Evolutionary conservation across 495 filamentous ascomycete genomes (phyloP).

Genomic region (Hypoxylon fuscum): DNA sequence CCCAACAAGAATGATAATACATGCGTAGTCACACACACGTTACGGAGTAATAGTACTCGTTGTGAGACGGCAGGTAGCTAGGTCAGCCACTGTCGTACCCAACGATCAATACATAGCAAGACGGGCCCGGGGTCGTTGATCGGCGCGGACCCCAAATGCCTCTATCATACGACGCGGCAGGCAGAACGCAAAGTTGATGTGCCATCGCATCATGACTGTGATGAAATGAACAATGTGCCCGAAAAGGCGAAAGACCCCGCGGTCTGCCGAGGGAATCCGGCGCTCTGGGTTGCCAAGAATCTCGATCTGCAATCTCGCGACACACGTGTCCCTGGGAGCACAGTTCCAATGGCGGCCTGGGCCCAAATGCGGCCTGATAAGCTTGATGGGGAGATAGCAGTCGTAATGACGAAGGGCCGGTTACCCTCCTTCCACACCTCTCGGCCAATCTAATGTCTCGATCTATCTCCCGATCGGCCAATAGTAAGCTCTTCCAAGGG

Average conservation of each 20-base stretch:
- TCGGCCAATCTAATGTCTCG: conserved; percentile 31
- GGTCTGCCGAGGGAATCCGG: conserved; percentile 38
- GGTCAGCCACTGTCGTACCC: conserved; percentile 35
- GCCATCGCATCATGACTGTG: conserved; percentile 17
- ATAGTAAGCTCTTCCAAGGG: conserved; percentile 34
- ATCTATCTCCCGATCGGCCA: conserved; percentile 35
- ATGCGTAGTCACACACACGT: conserved; percentile 30
- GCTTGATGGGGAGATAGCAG: conserved; percentile 34
- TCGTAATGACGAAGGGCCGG: conserved; percentile 35
- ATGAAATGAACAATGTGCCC: conserved; percentile 14
- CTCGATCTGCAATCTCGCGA: conserved; percentile 41
- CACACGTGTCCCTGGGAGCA: conserved; percentile 40
- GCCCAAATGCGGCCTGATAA: conserved; percentile 36
- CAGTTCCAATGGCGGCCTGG: conserved; percentile 32
- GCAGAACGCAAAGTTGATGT: conserved; percentile 24
- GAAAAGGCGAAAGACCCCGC: conserved; percentile 32
- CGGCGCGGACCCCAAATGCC: conserved; percentile 38
- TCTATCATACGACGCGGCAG: conserved; percentile 31
- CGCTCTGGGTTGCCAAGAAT: conserved; percentile 39
- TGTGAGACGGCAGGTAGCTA: conserved; percentile 20
- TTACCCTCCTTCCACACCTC: conserved; percentile 4
- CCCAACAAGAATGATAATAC: conserved; percentile 28
- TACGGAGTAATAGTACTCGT: conserved; percentile 16
- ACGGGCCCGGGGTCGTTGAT: conserved; percentile 26
- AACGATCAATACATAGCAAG: conserved; percentile 21